These are phyloP conservation scores for Colletotrichum tropicicola DNA, from an alignment of 2,329 filamentous ascomycete genomes.

Conservation along the genomic window DNA sequence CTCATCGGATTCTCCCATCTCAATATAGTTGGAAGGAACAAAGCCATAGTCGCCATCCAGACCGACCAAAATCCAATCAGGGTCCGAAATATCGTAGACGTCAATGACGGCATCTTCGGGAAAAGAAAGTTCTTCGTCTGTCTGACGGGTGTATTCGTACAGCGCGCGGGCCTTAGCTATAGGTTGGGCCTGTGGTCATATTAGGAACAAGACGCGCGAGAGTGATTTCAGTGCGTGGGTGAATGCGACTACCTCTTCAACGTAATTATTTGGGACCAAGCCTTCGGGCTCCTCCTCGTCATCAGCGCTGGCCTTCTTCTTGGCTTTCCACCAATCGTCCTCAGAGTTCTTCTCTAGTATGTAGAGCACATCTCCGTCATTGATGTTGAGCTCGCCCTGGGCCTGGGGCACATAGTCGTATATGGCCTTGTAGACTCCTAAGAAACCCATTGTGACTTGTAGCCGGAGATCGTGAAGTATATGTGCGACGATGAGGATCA, in stretches of 20 bases:
- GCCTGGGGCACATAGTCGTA: conserved; percentile 93
- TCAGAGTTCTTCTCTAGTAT: conserved; percentile 83
- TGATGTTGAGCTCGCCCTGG: conserved; percentile 84
- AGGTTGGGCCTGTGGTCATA: conserved; percentile 60
- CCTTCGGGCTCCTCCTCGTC: conserved; percentile 93
- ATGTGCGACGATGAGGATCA: not conserved
- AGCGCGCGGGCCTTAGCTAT: conserved; percentile 80
- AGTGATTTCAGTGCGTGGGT: not conserved
- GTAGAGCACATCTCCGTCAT: conserved; percentile 89
- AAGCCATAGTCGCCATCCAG: conserved; percentile 89
- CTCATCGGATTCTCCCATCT: conserved; percentile 62
- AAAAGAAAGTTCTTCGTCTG: conserved; percentile 97
- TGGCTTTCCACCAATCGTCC: conserved; percentile 94
- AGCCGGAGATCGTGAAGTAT: not conserved
- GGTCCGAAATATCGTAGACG: conserved; percentile 90
- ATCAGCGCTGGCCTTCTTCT: conserved; percentile 84
- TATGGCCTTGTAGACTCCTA: conserved; percentile 88
- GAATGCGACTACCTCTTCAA: conserved; percentile 76
- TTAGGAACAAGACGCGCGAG: not conserved
- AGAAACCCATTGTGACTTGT: conserved; percentile 77
- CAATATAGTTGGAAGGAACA: conserved; percentile 95
- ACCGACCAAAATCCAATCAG: conserved; percentile 96
- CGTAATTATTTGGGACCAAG: conserved; percentile 92
- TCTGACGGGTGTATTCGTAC: conserved; percentile 98
- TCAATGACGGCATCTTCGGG: conserved; percentile 84